Evolutionary conservation across 176 grass and related monocot species (phyloP).

Genomic region (Microstegium vimineum): DNA sequence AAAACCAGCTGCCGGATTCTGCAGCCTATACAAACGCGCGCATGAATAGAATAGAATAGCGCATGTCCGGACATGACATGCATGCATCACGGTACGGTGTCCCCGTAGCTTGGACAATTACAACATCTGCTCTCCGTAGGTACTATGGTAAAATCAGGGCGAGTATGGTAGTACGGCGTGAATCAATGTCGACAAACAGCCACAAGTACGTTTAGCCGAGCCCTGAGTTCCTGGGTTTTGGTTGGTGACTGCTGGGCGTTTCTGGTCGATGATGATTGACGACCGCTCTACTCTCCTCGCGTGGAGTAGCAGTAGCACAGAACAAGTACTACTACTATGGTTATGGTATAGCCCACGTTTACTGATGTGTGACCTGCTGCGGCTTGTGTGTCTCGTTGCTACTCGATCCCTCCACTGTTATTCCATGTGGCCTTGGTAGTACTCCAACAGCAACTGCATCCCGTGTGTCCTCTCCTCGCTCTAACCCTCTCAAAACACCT

Average conservation of each 20-base stretch:
- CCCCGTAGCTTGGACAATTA: slow-evolving; percentile 12
- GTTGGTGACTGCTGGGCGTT: not conserved
- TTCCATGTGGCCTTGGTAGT: slow-evolving; percentile 11
- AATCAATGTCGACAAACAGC: not conserved
- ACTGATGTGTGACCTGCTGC: not conserved
- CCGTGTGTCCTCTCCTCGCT: too few relatives aligned
- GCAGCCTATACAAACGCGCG: not conserved
- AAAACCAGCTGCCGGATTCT: not conserved
- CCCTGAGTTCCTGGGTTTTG: slow-evolving; percentile 13
- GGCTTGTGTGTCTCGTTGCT: not conserved
- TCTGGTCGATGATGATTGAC: not conserved
- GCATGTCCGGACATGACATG: not conserved
- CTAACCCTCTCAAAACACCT: not conserved
- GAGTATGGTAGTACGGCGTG: not conserved
- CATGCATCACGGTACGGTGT: too few relatives aligned
- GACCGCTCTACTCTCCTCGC: not conserved
- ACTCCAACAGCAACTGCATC: not conserved
- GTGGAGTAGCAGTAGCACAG: not conserved
- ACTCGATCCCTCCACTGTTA: slow-evolving; percentile 28
- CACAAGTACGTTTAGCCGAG: not conserved
- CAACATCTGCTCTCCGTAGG: not conserved
- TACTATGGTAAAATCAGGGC: not conserved
- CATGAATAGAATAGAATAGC: not conserved
- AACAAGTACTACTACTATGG: too few relatives aligned
- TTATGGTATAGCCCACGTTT: slow-evolving; percentile 6